Base-by-base conservation (phyloP, 2,329 filamentous ascomycete species). In the Microcyclospora tardicrescens region DNA sequence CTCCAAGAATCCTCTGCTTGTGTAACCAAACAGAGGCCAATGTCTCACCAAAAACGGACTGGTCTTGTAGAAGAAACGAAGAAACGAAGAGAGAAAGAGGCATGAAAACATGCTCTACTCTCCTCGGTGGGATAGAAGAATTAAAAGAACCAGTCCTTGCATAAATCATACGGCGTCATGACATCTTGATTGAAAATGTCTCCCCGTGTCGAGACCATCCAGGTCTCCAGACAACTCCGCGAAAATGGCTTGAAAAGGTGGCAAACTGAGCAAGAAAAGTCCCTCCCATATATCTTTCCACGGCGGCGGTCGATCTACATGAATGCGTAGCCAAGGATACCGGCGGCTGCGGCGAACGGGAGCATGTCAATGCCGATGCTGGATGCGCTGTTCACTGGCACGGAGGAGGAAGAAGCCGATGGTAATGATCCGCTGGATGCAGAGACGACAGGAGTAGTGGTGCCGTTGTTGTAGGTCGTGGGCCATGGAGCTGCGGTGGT, bases 291-390 rank as follows among this genome's bases (percentile, higher is more conserved):
- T 24, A 5, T 24, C 19, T 24, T 8, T 24, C 19, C 19, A 4
- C 19, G 19, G 8, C 19, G 19, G 8, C 19, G n/a, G n/a, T 35
- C n/a, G 5, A 35, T 24, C 30, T 41, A 43, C 28, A 46, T 28
- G 31, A 36, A 38, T 16, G 40, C 36, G 31, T 50, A 40, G 37
- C 44, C 46, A 31, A 48, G 38, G 41, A 49, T 35, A 15, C 49
- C 49, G 19, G 39, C 37, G 31, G 42, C 36, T 15, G 44, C 46
- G 16, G 43, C 49, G n/a, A 49, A 29, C 32, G 42, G 40, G 28
- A 46, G 33, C 2, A 40, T 42, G 14, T 45, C 43, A 12, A 42
- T 36, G 19, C 39, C 37, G 19, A 51, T 35, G n/a, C 13, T 30
- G 9, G 49, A 46, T 15, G 38, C 44, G 36, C 46, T 46, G 12